Conservation (phyloP, 768 basidiomycete species). For the Mycena olivaceomarginata region DNA sequence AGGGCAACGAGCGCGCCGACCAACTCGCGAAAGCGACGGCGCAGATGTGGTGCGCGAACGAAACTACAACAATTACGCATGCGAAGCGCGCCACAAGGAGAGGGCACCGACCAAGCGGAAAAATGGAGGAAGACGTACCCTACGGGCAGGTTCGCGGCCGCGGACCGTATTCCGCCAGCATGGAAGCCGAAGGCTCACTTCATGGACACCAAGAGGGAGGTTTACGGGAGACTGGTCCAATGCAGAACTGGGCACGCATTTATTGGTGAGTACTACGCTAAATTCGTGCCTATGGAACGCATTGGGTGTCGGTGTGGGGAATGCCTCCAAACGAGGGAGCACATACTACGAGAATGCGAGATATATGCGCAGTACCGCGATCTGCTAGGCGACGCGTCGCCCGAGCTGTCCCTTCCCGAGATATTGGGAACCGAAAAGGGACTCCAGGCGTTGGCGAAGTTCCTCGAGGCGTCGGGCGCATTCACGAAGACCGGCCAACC, state of each 20-base stretch:
- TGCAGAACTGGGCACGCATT: slow-evolving; percentile 47
- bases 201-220: slow-evolving; percentile 27
- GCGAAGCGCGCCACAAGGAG: too few relatives aligned
- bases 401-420: too few relatives aligned
- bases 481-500: too few relatives aligned
- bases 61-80: too few relatives aligned
- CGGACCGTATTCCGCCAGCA: slow-evolving; percentile 22
- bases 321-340: slow-evolving; percentile 38
- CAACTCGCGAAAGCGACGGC: slow-evolving; percentile 34
- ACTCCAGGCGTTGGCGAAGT: too few relatives aligned
- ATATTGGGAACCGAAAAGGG: too few relatives aligned
- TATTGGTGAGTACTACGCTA: slow-evolving; percentile 47
- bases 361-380: slow-evolving; percentile 28
- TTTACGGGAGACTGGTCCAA: slow-evolving; percentile 36
- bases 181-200: slow-evolving; percentile 31
- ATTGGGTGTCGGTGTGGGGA: slow-evolving; percentile 43
- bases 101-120: too few relatives aligned
- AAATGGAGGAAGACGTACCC: slow-evolving; percentile 32
- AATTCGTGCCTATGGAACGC: slow-evolving; percentile 40
- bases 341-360: slow-evolving; percentile 42
- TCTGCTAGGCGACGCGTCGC: too few relatives aligned
- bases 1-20: slow-evolving; percentile 35
- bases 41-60: too few relatives aligned
- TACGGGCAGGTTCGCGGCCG: slow-evolving; percentile 25
- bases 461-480: too few relatives aligned